Evolutionary conservation across 495 filamentous ascomycete genomes (phyloP), one percentile per base, ranked within the genome.

Genomic region (Ramalina peruviana): DNA sequence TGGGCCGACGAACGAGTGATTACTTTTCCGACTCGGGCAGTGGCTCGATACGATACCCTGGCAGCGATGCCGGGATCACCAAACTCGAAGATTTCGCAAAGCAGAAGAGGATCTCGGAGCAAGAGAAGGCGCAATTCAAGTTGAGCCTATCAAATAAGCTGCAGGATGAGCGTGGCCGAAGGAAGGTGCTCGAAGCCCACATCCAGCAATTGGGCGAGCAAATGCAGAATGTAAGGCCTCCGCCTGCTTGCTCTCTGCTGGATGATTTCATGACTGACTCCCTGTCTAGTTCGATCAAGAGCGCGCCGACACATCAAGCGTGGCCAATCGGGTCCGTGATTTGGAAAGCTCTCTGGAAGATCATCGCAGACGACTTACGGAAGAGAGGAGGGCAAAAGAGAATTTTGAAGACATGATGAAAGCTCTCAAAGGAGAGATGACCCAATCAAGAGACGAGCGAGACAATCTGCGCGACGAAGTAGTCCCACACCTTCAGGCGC

Each of bases 21-120:
- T 97, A 98, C 66, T 98, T 89, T 62, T 98, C 92, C 0, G 92
- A 98, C 61, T 93, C 88, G 1, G 92, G 93, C 41, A 83, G 83
- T 42, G 89, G 87, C 62, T 88, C 89, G 4, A 75, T 83, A 47
- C 80, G 87, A 57, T 86, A 83, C 67, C 68, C 70, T 12, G 58
- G 75, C 12, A 72, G 76, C 26, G 79, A 83, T 49, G 51, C 55
- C 13, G 83, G 85, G 55, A 42, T 48, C 9, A 74, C 75, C 15
- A 81, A 80, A 47, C 69, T 81, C 30, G 86, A 95, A 60, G 88
- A 95, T 64, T 67, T 95, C 42, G 87, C 94, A 54, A 83, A 80
- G 60, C 70, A 88, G 50, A 81, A 86, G 51, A 78, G 92, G 49
- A 79, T 81, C 51, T 82, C 83, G 0, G 90, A 97, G 68, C 92